Conservation (phyloP, 371 early-diverging fungal genomes). For the Syncephalastrum monosporum region DNA sequence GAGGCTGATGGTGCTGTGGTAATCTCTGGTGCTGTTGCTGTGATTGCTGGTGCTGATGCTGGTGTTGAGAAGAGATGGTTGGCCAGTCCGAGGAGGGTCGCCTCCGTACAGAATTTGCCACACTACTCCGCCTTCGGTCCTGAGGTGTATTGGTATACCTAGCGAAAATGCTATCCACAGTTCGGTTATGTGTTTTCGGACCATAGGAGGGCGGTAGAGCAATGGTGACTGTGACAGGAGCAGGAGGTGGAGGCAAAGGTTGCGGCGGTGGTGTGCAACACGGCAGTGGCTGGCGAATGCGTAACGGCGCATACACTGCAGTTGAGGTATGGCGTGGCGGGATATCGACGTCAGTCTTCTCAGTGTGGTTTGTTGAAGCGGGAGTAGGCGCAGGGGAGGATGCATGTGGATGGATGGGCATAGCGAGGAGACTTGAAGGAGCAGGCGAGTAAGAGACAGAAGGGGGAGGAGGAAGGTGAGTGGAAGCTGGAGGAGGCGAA, state of each 20-base stretch:
- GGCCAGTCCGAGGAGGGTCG: background rate
- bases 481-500: no score
- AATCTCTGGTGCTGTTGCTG: background rate
- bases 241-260: background rate
- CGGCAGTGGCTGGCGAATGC: slow-evolving; percentile 11
- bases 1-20: slow-evolving; percentile 11
- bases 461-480: no score
- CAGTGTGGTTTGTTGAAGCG: no score
- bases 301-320: slow-evolving; percentile 1
- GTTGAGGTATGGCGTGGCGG: no score
- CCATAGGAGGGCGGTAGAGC: slow-evolving; percentile 12
- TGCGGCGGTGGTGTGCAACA: slow-evolving; percentile 7
- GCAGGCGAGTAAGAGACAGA: no score
- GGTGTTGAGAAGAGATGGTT: slow-evolving; percentile 1
- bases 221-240: slow-evolving; percentile 14
- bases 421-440: no score
- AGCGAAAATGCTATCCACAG: slow-evolving; percentile 25
- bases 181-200: slow-evolving; percentile 8
- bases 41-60: background rate
- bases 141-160: slow-evolving; percentile 12
- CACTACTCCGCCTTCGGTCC: background rate
- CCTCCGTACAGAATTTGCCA: no score
- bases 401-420: no score
- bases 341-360: no score
- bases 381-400: no score